Conservation (phyloP, 139 green algal genomes). For the Eudorina sp. region DNA sequence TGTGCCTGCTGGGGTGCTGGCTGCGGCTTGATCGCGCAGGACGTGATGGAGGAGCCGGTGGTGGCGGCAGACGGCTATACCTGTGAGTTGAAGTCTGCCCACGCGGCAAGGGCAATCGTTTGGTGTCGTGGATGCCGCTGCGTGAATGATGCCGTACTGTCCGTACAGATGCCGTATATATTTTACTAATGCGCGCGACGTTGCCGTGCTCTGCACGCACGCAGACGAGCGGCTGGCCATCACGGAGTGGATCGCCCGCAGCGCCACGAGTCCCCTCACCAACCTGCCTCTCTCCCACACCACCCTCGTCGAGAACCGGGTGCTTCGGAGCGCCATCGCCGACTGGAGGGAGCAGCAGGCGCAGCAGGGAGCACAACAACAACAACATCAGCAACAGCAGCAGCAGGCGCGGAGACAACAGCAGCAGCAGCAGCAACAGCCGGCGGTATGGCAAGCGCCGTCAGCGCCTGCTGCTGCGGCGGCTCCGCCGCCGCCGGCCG, state of each 20-base stretch:
- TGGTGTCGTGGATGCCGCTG: too few relatives aligned
- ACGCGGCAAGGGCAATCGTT: too few relatives aligned
- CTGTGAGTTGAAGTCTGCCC: too few relatives aligned
- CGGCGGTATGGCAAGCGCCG: background rate
- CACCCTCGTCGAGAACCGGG: constrained; percentile 66
- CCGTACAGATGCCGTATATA: too few relatives aligned
- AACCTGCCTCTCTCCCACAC: constrained; percentile 67
- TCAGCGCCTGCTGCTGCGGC: background rate
- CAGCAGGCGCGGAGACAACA: background rate
- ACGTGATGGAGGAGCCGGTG: constrained; percentile 79
- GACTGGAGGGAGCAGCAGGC: constrained; percentile 59
- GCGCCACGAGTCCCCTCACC: constrained; percentile 72
- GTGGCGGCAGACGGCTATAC: constrained; percentile 79
- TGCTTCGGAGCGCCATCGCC: constrained; percentile 64
- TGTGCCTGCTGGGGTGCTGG: too few relatives aligned
- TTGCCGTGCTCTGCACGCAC: too few relatives aligned
- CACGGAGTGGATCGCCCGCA: constrained; percentile 63
- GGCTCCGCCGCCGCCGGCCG: background rate
- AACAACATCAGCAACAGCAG: background rate
- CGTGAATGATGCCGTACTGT: too few relatives aligned
- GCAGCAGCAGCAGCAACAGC: background rate
- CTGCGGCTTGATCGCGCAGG: constrained; percentile 42
- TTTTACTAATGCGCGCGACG: too few relatives aligned
- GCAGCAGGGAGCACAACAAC: too few relatives aligned
- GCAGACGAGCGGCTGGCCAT: constrained; percentile 79